Evolutionary conservation across 2,329 filamentous ascomycete species (phyloP), one percentile per base, ranked within the genome.

Genomic region (Cryphonectria carpinicola): DNA sequence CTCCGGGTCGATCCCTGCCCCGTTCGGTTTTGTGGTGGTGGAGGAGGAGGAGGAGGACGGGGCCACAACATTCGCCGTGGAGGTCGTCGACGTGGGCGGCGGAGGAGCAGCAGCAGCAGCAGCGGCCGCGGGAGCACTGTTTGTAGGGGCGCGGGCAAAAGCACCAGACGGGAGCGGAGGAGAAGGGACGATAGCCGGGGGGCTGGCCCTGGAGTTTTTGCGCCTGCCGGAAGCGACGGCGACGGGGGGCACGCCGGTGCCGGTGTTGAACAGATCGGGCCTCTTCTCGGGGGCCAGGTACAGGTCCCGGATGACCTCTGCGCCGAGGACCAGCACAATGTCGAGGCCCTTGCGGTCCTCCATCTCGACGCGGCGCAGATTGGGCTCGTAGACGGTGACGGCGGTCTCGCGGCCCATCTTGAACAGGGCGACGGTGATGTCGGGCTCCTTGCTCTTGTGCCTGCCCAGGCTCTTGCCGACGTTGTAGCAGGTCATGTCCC

Each of bases 281-380:
- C 65, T 37, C 35, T 71, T 71, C 10, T 90, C 87, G 5, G 90
- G 87, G 71, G 86, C 84, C 39, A 92, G 83, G 75, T 88, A 92
- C 56, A 92, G 82, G 74, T 92, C 90, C 60, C 88, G 86, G 71
- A 92, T 90, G 43, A 90, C 87, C 74, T 90, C 87, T 1, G 89
- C 87, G 39, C 87, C 84, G 28, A 92, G 80, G 28, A 92, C 78
- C 25, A 98, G 81, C 1, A 95, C 90, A 1, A 98, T 88, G 79
- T 99, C 96, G 4, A 98, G 84, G 0, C 96, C 96, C 80, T 98
- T 98, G 70, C 92, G 90, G 80, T 99, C 96, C 80, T 99, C 94
- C 73, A 98, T 90, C 60, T 98, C 95, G 14, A 98, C 92, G 8
- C 96, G 87, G 72, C 92, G 91, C 77, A 98, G 85, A 78, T 98